A percentile compares a stretch with the other conserved stretches of the same genome.
Evolutionary conservation across 1,284 basidiomycete genomes (phyloP).

Genomic region (Peniophora sp.): DNA sequence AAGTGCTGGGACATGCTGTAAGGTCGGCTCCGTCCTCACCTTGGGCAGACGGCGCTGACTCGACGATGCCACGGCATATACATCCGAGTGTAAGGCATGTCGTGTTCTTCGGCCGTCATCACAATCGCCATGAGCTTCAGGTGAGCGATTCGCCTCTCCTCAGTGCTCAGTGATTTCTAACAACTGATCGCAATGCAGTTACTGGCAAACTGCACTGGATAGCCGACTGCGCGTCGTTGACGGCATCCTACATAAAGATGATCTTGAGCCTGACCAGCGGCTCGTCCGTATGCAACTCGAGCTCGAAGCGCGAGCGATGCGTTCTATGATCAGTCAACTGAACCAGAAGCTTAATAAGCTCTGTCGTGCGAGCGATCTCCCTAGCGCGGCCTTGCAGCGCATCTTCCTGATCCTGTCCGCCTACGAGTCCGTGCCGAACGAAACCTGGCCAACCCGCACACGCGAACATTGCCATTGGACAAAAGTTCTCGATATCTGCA

Average conservation of each 20-base stretch:
- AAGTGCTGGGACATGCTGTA: no score
- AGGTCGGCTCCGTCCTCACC: no score
- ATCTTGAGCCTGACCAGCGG: background rate
- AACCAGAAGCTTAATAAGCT: background rate
- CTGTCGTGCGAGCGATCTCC: background rate
- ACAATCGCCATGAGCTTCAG: background rate
- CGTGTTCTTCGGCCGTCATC: no score
- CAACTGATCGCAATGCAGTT: background rate
- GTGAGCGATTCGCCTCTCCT: background rate
- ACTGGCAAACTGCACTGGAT: background rate
- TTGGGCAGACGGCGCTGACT: no score
- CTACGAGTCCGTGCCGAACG: background rate
- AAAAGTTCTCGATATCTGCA: background rate
- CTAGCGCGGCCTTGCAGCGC: background rate
- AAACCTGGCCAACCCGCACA: background rate
- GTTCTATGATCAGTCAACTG: background rate
- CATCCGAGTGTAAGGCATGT: no score
- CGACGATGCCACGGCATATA: no score
- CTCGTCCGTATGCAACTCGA: background rate
- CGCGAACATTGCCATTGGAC: background rate
- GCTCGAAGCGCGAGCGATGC: background rate
- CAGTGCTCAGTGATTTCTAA: background rate
- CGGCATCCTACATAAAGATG: background rate
- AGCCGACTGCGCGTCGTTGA: background rate
- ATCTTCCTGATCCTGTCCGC: background rate